Base-by-base conservation (phyloP, 495 filamentous ascomycete species). In the Letharia columbiana region DNA sequence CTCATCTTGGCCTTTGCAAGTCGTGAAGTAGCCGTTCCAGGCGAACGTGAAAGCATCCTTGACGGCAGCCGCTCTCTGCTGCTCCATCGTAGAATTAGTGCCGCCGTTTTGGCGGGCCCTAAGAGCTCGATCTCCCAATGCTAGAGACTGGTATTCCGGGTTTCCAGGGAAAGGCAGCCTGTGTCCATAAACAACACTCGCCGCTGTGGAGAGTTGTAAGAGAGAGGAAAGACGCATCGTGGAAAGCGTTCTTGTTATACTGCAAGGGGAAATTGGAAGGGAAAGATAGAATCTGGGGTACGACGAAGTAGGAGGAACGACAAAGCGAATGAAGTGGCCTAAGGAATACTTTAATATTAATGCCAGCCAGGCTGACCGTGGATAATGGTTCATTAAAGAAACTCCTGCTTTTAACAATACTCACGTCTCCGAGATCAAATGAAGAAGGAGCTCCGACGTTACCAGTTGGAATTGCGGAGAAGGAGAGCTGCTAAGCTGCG, bases 41-140 rank as follows among this genome's bases (percentile, higher is more conserved):
- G 91, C 86, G 72, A 85, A 83, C 39, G 82, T 79, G 70, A 95
- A 96, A 1, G 88, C 86, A 62, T 87, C 82, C 71, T 88, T 90
- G 37, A 95, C 83, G 2, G 89, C 87, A 58, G 82, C 81, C 45
- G 84, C 83, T 66, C 86, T 80, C 31, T 76, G 68, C 35, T 75
- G 66, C 33, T 57, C 58, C 7, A 45, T 20, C 4, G 64, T 72
- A 63, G 62, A 13, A 4, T 54, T 13, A 1, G 33, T n/a, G 7
- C 7, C 4, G 28, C 45, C 28, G 9, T 8, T 54, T 18, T 50
- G 61, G 44, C 33, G 33, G 28, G 45, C 44, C 49, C 61, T 20
- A 17, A 54, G 3, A 3, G 23, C 12, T 20, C 33, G 61, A 31
- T 54, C 45, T 54, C 15, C 28, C 7, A 39, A 33, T n/a, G 45